Evolutionary conservation across 2,329 filamentous ascomycete genomes (phyloP).

Genomic region (Aspergillus ruber): DNA sequence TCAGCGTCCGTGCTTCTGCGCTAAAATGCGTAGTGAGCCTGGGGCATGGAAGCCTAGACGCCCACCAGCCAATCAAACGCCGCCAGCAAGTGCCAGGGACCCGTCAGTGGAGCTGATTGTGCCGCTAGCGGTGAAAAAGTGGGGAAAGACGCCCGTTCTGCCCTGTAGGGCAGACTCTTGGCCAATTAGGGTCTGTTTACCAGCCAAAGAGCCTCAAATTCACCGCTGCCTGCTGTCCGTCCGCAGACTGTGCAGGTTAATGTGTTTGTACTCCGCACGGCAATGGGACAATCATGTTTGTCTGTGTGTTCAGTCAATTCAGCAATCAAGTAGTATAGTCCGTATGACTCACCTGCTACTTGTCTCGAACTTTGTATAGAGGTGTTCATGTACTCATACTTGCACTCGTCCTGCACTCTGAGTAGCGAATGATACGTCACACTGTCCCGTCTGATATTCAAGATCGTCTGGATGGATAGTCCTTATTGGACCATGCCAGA

Average conservation of each 20-base stretch:
- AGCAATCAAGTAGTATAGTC: no score
- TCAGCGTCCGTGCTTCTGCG: background rate
- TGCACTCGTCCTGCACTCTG: background rate
- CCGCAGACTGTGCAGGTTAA: no score
- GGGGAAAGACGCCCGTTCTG: background rate
- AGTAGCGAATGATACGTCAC: no score
- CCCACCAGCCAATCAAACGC: background rate
- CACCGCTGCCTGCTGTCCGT: background rate
- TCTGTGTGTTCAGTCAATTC: background rate
- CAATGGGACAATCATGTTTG: background rate
- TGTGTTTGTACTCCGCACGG: background rate
- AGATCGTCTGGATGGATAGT: background rate
- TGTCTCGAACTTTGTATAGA: no score
- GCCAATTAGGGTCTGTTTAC: background rate
- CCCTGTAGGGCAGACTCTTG: background rate
- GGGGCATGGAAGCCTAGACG: background rate
- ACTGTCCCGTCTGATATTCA: slow-evolving; percentile 7
- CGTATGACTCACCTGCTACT: no score
- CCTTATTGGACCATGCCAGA: background rate
- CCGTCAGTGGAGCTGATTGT: background rate
- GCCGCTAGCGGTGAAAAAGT: background rate
- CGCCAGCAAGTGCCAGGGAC: background rate
- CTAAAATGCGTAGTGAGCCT: background rate
- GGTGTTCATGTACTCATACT: no score
- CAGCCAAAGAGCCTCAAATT: background rate